These are phyloP conservation scores for Brassica juncea DNA, from an alignment of 345 rosid genomes.

Conservation along the genomic window DNA sequence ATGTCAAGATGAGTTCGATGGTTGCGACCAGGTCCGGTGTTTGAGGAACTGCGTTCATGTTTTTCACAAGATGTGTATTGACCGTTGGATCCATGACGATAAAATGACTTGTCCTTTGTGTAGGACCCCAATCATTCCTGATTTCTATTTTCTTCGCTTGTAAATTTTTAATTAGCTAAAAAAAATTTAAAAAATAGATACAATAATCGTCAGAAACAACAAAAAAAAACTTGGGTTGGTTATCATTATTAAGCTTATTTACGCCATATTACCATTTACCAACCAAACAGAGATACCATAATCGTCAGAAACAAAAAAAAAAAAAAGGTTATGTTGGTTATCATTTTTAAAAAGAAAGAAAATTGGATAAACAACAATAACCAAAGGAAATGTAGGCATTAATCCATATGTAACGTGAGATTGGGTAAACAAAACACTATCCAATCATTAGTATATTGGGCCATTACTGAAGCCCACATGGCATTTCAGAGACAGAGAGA, in stretches of 20 bases:
- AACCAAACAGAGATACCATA: not conserved
- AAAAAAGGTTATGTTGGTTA: too few species aligned
- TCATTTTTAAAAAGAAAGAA: not conserved
- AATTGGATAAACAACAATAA: not conserved
- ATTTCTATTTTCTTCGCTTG: slow-evolving; percentile 31
- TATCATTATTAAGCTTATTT: too few species aligned
- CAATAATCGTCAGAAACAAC: not conserved
- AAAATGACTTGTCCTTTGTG: slow-evolving; percentile 80
- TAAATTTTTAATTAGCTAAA: not conserved
- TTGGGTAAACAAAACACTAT: not conserved
- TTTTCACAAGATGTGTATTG: slow-evolving; percentile 73
- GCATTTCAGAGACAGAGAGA: not conserved
- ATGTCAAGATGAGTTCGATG: slow-evolving; percentile 74
- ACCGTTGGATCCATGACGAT: slow-evolving; percentile 86
- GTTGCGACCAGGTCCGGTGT: slow-evolving; percentile 67
- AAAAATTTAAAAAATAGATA: not conserved
- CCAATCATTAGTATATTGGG: not conserved
- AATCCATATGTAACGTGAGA: not conserved
- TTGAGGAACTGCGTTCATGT: slow-evolving; percentile 74
- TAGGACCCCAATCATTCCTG: slow-evolving; percentile 70
- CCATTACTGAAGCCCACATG: not conserved
- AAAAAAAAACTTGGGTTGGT: not conserved
- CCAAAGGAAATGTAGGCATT: not conserved
- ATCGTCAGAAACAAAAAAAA: too few species aligned
- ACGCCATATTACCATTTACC: not conserved